Base-by-base conservation (phyloP, 176 grass and related monocot species). In the Microstegium vimineum region DNA sequence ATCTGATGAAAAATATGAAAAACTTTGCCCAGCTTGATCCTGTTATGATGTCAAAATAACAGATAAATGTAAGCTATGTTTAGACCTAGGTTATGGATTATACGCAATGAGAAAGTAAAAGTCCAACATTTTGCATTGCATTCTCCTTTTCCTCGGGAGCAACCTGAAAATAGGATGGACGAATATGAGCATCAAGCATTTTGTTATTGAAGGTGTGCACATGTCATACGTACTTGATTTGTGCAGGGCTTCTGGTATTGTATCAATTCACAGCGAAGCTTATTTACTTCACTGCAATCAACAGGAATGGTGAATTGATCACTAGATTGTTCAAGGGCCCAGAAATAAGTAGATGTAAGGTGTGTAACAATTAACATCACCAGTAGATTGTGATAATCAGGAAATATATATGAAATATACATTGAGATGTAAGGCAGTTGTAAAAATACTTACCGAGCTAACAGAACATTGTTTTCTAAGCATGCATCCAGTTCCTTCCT, bases 281-380 rank as follows among this genome's bases (percentile, higher is more conserved):
- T 88, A 85, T 92, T 80, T 66, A 89, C 76, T 82, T 92, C 86
- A 73, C 90, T 92, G 90, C 71, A 65, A 82, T 71, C 38, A 83
- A 37, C 36, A 75, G 32, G 43, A 18, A 52, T 62, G 31, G 63
- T 59, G 35, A 67, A 43, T 35, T 60, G 33, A 59, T 18, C 20
- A 23, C 42, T 68, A 83, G 52, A 72, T 78, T 76, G 74, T 34
- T 35, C 30, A 62, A 77, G 42, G 34, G 71, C 45, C 20, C 43
- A 75, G 69, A 85, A 81, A 81, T n/a, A 56, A 69, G 49, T 25
- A 70, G 23, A 41, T 12, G 10, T 71, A 85, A 54, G 32, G 40
- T 81, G 32, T 22, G 12, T 64, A 27, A 69, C 23, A 42, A 1
- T 71, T 76, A 81, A 41, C 28, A 62, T 62, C 33, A 76, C 14